These are phyloP conservation scores for Arthrobotrys conoides DNA, from an alignment of 2,329 filamentous ascomycete genomes.

Conservation along the genomic window DNA sequence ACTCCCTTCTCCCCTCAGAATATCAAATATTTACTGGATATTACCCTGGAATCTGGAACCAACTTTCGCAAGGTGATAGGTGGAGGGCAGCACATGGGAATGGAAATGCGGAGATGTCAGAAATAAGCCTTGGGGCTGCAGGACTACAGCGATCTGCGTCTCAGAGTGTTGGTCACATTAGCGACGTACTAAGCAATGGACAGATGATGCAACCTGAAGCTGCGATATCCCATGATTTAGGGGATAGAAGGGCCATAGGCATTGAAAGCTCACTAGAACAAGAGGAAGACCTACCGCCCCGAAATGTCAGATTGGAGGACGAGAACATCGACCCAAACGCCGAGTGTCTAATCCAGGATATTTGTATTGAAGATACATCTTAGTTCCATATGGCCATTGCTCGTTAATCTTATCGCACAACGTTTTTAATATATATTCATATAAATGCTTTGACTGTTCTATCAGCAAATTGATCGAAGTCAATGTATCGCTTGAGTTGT, in stretches of 20 bases:
- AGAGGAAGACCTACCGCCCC: neutral
- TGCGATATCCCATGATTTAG: no score
- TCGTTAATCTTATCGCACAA: no score
- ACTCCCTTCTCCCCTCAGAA: neutral
- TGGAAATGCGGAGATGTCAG: neutral
- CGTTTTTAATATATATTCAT: no score
- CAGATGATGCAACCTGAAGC: neutral
- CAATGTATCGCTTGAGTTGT: no score
- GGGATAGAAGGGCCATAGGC: no score
- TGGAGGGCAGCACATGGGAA: no score
- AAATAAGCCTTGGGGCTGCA: neutral
- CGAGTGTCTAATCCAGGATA: neutral
- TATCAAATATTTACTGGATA: constrained; percentile 45
- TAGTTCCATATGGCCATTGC: neutral
- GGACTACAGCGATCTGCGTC: neutral
- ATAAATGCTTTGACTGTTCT: no score
- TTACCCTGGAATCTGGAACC: neutral
- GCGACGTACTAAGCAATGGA: neutral
- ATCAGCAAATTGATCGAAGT: no score
- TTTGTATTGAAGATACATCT: neutral
- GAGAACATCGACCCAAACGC: neutral
- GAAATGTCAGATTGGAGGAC: neutral
- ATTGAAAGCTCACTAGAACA: neutral
- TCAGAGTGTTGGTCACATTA: neutral
- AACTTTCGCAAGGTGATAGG: neutral